Conservation (phyloP, 306 rosid genomes). For the Lathyrus sativus region DNA sequence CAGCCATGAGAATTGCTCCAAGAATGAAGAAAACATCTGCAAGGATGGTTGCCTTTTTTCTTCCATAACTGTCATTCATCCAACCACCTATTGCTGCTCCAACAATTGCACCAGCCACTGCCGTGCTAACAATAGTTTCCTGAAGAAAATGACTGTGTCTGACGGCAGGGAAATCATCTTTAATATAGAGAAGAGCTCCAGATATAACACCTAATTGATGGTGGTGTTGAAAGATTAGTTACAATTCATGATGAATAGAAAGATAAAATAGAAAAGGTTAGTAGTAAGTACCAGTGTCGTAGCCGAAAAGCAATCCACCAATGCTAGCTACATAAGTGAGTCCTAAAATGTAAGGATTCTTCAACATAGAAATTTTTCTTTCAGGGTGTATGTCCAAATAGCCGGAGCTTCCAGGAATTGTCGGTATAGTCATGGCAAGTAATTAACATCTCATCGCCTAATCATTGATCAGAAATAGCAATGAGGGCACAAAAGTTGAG, state of each 20-base stretch:
- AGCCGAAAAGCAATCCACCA: slow-evolving; percentile 25
- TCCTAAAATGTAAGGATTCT: slow-evolving; percentile 43
- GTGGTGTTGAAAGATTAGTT: too few species aligned
- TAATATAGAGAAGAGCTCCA: slow-evolving; percentile 54
- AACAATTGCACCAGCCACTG: slow-evolving; percentile 78
- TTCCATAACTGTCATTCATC: slow-evolving; percentile 78
- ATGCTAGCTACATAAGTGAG: slow-evolving; percentile 51
- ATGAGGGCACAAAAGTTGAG: too few species aligned
- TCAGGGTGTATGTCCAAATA: slow-evolving; percentile 46
- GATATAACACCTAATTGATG: slow-evolving; percentile 45
- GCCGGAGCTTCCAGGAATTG: slow-evolving; percentile 46
- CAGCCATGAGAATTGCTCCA: slow-evolving; percentile 86
- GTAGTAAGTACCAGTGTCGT: slow-evolving; percentile 41
- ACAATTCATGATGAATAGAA: too few species aligned
- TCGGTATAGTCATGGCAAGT: slow-evolving; percentile 1
- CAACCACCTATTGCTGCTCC: slow-evolving; percentile 93
- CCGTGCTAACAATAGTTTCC: slow-evolving; percentile 95
- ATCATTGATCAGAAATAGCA: too few species aligned
- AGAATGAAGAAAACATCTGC: slow-evolving; percentile 72
- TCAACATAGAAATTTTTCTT: slow-evolving; percentile 42
- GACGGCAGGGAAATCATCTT: slow-evolving; percentile 45
- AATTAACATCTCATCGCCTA: too few species aligned
- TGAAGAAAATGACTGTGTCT: slow-evolving; percentile 43
- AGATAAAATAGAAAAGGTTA: too few species aligned
- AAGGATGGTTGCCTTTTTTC: slow-evolving; percentile 78